Evolutionary conservation across 2,329 filamentous ascomycete genomes (phyloP).

Genomic region (Aspergillus melleus): DNA sequence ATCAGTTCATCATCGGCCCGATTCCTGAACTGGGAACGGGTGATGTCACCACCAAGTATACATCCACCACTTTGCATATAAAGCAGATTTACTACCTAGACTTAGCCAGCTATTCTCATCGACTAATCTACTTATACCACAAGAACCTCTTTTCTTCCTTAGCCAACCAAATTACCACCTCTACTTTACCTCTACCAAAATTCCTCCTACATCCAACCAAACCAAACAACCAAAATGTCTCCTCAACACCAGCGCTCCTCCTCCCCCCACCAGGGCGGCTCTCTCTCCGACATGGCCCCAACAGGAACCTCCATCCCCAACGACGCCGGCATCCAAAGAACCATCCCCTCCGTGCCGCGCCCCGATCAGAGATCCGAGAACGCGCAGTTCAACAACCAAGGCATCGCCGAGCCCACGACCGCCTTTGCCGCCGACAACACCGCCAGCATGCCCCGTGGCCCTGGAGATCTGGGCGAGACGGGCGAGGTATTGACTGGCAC

Average conservation of each 20-base stretch:
- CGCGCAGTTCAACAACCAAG: slow-evolving; percentile 33
- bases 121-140: no score
- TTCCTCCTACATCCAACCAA: not conserved
- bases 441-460: slow-evolving; percentile 46
- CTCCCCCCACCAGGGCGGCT: slow-evolving; percentile 35
- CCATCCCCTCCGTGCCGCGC: slow-evolving; percentile 50
- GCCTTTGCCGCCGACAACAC: slow-evolving; percentile 51
- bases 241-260: not conserved
- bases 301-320: slow-evolving; percentile 44
- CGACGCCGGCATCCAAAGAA: slow-evolving; percentile 46
- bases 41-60: not conserved
- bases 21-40: not conserved
- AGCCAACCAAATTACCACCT: not conserved
- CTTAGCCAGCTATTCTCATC: no score
- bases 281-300: slow-evolving; percentile 41
- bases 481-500: slow-evolving; percentile 44
- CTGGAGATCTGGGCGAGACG: slow-evolving; percentile 34
- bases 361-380: slow-evolving; percentile 46
- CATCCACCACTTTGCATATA: not conserved
- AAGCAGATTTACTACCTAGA: not conserved
- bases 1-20: not conserved
- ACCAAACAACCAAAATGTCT: not conserved
- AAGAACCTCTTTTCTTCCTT: no score
- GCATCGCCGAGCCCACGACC: slow-evolving; percentile 35
- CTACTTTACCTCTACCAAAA: not conserved